A percentile compares a stretch with the other conserved stretches of the same genome.
Conservation (phyloP, 331 rosid species). For the Telfairia occidentalis region DNA sequence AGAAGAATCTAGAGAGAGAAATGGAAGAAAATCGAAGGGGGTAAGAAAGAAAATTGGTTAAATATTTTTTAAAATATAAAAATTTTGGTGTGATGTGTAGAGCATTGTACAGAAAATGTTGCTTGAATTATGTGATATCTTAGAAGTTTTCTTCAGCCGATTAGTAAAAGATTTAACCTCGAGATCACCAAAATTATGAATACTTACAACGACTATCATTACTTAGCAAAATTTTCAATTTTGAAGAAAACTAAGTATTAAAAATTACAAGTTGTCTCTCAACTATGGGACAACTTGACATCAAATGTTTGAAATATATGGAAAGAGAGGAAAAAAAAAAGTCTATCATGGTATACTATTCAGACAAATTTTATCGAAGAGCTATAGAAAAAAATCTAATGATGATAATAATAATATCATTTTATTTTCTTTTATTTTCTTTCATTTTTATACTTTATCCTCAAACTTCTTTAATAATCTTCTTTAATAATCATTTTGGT, state of each 20-base stretch:
- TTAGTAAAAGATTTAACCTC: not conserved
- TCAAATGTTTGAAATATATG: not conserved
- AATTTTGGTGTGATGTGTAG: not conserved
- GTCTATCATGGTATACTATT: not conserved
- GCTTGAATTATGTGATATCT: constrained; percentile 1
- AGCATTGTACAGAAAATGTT: not conserved
- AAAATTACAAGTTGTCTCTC: not conserved
- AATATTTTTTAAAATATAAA: not conserved
- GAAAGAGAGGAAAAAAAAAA: not conserved
- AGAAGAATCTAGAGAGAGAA: not conserved
- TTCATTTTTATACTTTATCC: not conserved
- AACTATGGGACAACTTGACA: not conserved
- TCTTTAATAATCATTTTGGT: not conserved
- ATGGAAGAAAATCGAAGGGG: not conserved
- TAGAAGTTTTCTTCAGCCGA: not conserved
- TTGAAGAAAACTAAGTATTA: not conserved
- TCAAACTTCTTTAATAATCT: not conserved
- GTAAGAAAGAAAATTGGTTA: not conserved
- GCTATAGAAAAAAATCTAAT: too few relatives aligned
- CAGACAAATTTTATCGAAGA: not conserved
- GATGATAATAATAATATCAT: not conserved
- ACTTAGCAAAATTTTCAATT: not conserved
- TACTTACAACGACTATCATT: not conserved
- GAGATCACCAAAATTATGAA: constrained; percentile 8
- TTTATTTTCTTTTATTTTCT: not conserved